Evolutionary conservation across 2,329 filamentous ascomycete genomes (phyloP), one percentile per base, ranked within the genome.

Genomic region (Ophiostoma perfectum): DNA sequence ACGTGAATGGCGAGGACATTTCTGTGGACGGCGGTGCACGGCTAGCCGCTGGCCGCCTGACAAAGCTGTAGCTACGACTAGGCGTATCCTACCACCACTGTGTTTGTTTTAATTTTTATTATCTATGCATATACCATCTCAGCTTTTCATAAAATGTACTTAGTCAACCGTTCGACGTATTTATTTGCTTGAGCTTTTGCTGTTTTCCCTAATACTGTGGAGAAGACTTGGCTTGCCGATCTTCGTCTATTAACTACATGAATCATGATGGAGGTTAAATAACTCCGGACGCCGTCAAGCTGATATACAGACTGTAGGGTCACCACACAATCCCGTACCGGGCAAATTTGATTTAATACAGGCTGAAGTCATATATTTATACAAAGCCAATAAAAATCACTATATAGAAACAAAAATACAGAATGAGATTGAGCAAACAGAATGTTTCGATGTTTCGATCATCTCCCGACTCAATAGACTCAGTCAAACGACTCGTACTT

Each of bases 401-500:
- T 27, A 27, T 27, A 27, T 27, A 27, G 27, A 27, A 27, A 27
- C 27, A 27, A 27, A 2, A 27, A 27, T 27, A 27, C 27, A 27
- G 27, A 27, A 27, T 27, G 27, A 27, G 27, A 27, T 27, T 27
- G 27, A 27, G 27, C 27, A 27, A 27, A 27, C 27, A 27, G 27
- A 27, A 27, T 27, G 27, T 27, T 27, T 27, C 27, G 27, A 27
- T 27, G 27, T 27, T 27, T 27, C 27, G 27, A 27, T 2, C 27
- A 27, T 27, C 27, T 27, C 27, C 27, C 27, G 27, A 27, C 27
- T 27, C 27, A 27, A 27, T 27, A 27, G 27, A 27, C 27, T 55
- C n/a, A 55, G 49, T 55, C 49, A 27, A 55, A 55, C 7, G 49
- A 55, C 49, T 55, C 49, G n/a, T 55, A 70, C 76, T 78, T 75